phyloP scores from a whole-genome alignment of 2,329 filamentous ascomycete species.

The Didymella arachidicola region DNA sequence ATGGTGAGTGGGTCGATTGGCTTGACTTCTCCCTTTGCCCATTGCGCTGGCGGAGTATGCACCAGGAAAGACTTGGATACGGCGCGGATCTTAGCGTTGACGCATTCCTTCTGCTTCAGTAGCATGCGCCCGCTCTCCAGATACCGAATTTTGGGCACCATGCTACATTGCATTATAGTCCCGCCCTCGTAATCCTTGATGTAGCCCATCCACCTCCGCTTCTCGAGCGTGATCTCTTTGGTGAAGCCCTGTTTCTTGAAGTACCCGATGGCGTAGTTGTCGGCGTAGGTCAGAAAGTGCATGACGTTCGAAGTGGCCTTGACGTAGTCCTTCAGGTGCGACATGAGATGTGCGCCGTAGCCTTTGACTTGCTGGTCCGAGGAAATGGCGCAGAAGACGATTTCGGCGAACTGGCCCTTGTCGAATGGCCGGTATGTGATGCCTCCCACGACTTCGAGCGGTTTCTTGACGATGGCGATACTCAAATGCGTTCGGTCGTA shows the following conservation, averaged over 20 bases:
- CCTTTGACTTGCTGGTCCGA: conserved; percentile 99
- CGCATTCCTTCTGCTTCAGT: conserved; percentile 94
- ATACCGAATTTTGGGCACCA: conserved; percentile 94
- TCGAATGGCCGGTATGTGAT: conserved; percentile 97
- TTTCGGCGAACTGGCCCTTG: conserved; percentile 91
- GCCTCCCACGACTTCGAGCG: conserved; percentile 90
- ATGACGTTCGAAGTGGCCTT: conserved; percentile 96
- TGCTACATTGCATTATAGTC: conserved; percentile 98
- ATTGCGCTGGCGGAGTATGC: conserved; percentile 84
- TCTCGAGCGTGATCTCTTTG: conserved; percentile 94
- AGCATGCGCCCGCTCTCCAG: conserved; percentile 93
- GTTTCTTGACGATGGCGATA: conserved; percentile 97
- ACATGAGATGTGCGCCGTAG: conserved; percentile 97
- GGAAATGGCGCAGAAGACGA: conserved; percentile 97
- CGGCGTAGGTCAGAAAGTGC: conserved; percentile 98
- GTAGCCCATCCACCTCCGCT: conserved; percentile 96
- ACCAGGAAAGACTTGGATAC: conserved; percentile 89
- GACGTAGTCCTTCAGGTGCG: conserved; percentile 96
- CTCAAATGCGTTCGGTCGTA: conserved; percentile 97
- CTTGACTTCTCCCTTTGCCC: conserved; percentile 72
- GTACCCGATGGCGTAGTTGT: conserved; percentile 98
- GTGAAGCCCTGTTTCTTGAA: conserved; percentile 99
- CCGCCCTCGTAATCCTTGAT: conserved; percentile 99
- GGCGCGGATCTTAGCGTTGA: conserved; percentile 92
- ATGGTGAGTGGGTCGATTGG: conserved; percentile 86